These are phyloP conservation scores for Alternaria viburni DNA, from an alignment of 2,329 filamentous ascomycete species.

Conservation along the genomic window DNA sequence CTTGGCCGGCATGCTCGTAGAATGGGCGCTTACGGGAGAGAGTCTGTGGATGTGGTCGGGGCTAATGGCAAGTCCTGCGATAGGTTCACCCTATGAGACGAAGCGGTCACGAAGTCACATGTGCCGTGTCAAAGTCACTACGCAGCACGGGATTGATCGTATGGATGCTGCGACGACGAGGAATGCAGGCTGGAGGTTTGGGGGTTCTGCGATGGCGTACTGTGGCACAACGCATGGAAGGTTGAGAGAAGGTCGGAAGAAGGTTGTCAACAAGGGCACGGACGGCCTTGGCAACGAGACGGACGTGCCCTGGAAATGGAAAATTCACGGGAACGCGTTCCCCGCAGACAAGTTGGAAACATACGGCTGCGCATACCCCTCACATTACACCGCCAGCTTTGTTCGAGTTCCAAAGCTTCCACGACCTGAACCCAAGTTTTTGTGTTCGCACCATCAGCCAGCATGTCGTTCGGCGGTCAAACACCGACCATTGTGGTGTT, in stretches of 20 bases:
- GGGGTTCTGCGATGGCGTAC: conserved; percentile 2
- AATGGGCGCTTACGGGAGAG: conserved; percentile 4
- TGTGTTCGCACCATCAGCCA: conserved; percentile 32
- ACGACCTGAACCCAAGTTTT: neutral
- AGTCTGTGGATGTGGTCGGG: neutral
- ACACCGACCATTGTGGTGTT: conserved; percentile 98
- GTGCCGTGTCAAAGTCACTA: conserved; percentile 9
- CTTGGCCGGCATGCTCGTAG: conserved; percentile 40
- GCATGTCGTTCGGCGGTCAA: conserved; percentile 96
- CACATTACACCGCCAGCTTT: conserved; percentile 5
- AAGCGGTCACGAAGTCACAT: conserved; percentile 16
- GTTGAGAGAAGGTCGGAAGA: conserved; percentile 26
- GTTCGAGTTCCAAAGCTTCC: neutral
- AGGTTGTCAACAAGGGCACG: conserved; percentile 20
- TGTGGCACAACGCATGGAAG: conserved; percentile 39
- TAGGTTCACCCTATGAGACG: conserved; percentile 1
- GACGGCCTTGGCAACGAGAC: conserved; percentile 16
- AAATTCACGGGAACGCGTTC: conserved; percentile 41
- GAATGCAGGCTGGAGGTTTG: conserved; percentile 21
- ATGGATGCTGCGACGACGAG: conserved; percentile 1
- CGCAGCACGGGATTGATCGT: conserved; percentile 1
- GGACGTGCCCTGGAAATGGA: conserved; percentile 22
- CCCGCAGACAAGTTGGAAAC: conserved; percentile 27
- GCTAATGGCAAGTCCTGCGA: neutral
- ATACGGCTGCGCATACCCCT: conserved; percentile 26